Evolutionary conservation across 257 asterid genomes (phyloP).

Genomic region (Plantago elongata): DNA sequence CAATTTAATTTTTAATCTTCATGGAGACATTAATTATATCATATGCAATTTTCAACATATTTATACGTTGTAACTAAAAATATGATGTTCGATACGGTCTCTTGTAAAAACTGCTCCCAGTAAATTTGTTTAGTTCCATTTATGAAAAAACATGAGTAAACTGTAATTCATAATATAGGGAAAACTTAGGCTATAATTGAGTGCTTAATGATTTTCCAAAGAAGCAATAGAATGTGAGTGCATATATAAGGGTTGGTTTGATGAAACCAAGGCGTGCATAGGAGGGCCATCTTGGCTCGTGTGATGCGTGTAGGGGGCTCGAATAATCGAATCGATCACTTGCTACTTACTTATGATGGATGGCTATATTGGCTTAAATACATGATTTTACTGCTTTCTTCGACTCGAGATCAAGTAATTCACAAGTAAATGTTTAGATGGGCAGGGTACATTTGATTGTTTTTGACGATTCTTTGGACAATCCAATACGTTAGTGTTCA

Average conservation of each 20-base stretch:
- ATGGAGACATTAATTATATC: too few relatives aligned
- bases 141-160: too few relatives aligned
- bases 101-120: too few relatives aligned
- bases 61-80: too few relatives aligned
- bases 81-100: too few relatives aligned
- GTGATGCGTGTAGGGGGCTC: constrained; percentile 19
- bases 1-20: too few relatives aligned
- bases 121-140: too few relatives aligned
- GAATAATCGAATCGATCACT: not conserved
- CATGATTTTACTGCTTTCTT: constrained; percentile 28
- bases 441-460: constrained; percentile 29
- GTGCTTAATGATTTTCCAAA: too few relatives aligned
- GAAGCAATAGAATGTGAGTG: too few relatives aligned
- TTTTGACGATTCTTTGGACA: constrained; percentile 22
- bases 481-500: constrained; percentile 27
- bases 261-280: constrained; percentile 29
- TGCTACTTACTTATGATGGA: not conserved
- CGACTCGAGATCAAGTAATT: constrained; percentile 45
- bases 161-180: too few relatives aligned
- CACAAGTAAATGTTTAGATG: constrained; percentile 36
- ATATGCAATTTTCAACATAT: too few relatives aligned
- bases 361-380: constrained; percentile 15
- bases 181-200: too few relatives aligned
- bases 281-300: constrained; percentile 20
- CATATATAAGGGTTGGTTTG: constrained; percentile 3